These are phyloP conservation scores for Nothophytophthora sp. DNA, from an alignment of 352 stramenopile genomes.

Conservation along the genomic window DNA sequence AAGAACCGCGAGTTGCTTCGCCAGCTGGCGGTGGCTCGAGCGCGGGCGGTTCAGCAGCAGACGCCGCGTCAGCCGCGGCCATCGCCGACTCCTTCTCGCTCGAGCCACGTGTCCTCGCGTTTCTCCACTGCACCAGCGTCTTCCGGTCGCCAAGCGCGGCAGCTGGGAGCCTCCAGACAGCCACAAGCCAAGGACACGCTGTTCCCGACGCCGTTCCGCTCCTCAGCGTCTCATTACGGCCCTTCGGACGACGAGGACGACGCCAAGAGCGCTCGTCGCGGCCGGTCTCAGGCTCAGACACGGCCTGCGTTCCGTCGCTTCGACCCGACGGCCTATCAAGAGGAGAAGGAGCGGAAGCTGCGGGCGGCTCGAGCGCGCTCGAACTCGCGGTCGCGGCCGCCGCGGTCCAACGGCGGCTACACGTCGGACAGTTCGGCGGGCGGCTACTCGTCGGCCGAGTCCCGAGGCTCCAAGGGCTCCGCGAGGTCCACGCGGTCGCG, in stretches of 20 bases:
- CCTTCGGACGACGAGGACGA: conserved; percentile 33
- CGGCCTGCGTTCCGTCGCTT: conserved; percentile 61
- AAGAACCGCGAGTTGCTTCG: conserved; percentile 80
- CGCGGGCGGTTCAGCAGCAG: conserved; percentile 31
- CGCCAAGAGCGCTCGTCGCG: conserved; percentile 8
- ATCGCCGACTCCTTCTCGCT: conserved; percentile 8
- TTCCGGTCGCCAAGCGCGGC: conserved; percentile 6
- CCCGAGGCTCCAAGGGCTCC: conserved; percentile 50
- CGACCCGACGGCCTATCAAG: conserved; percentile 82
- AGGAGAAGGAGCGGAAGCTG: conserved; percentile 64
- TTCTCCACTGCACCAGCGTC: conserved; percentile 10
- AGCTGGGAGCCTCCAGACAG: neutral
- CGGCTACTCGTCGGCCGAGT: conserved; percentile 70
- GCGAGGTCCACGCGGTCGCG: conserved; percentile 42
- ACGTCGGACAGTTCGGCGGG: conserved; percentile 62
- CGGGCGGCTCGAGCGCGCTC: conserved; percentile 41
- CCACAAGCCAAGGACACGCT: conserved; percentile 9
- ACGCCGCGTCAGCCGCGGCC: conserved; percentile 9
- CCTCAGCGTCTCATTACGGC: conserved; percentile 23
- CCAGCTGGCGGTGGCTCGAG: conserved; percentile 64
- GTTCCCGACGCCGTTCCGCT: conserved; percentile 23
- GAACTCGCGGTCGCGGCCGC: conserved; percentile 17
- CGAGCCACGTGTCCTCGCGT: conserved; percentile 7
- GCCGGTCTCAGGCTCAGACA: neutral
- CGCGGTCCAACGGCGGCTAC: conserved; percentile 41